phyloP scores from a whole-genome alignment of 1,284 basidiomycete species.

The Afroboletus lepidellus region DNA sequence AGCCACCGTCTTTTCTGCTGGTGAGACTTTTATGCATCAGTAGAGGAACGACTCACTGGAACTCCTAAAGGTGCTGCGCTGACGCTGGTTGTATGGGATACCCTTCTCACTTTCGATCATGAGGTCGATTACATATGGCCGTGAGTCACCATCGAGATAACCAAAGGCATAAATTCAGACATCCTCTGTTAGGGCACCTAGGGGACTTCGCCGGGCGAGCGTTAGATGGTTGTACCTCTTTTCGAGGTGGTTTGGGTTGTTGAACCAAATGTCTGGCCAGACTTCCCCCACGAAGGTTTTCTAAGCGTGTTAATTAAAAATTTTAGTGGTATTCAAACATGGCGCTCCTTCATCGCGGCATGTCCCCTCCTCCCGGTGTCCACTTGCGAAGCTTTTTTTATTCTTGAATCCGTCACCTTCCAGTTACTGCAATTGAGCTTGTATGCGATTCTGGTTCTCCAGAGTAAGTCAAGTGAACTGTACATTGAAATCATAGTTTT shows the following conservation, averaged over 20 bases:
- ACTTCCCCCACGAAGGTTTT: background rate
- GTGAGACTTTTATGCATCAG: conserved; percentile 12
- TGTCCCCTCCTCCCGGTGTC: background rate
- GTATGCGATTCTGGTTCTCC: conserved; percentile 18
- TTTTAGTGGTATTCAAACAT: conserved; percentile 6
- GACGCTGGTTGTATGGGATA: conserved; percentile 17
- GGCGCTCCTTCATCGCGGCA: background rate
- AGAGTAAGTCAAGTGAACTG: conserved; percentile 15
- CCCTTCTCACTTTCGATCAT: conserved; percentile 17
- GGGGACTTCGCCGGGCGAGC: background rate
- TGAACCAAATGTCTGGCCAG: conserved; percentile 16
- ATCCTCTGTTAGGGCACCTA: background rate
- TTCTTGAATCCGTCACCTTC: conserved; percentile 4
- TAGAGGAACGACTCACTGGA: background rate
- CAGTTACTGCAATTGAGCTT: conserved; percentile 13
- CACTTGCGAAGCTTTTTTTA: conserved; percentile 6
- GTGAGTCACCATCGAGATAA: conserved; percentile 13
- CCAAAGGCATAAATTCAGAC: background rate
- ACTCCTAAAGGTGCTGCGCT: conserved; percentile 12
- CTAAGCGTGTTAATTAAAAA: background rate
- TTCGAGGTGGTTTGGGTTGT: conserved; percentile 25
- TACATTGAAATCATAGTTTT: background rate
- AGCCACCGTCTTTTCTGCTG: conserved; percentile 7
- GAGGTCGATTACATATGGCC: conserved; percentile 22
- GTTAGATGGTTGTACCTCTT: conserved; percentile 23